phyloP scores from a whole-genome alignment of 768 basidiomycete species.

The Tylopilus balloui region DNA sequence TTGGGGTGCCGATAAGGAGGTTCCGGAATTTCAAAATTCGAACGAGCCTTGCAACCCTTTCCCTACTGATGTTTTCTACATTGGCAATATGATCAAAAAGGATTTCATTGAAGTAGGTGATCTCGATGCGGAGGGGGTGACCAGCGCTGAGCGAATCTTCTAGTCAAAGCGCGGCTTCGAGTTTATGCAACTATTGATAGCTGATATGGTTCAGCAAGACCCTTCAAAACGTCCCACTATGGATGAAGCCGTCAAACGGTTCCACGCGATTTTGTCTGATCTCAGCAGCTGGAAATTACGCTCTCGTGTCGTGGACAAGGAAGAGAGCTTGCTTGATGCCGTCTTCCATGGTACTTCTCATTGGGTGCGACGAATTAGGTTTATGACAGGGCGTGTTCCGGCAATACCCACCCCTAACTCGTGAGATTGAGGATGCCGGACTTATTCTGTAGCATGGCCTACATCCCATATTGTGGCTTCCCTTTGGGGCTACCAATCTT shows the following conservation, averaged over 20 bases:
- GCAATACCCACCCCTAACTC: not conserved
- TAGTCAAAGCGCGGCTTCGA: not conserved
- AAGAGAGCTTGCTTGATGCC: not conserved
- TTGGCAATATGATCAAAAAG: not conserved
- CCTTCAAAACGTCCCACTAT: constrained; percentile 14
- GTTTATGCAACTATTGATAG: constrained; percentile 33
- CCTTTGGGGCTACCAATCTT: too few relatives aligned
- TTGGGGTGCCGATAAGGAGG: not conserved
- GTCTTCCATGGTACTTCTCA: not conserved
- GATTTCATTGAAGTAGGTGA: not conserved
- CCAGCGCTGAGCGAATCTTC: too few relatives aligned
- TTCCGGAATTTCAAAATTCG: not conserved
- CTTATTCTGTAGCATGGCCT: too few relatives aligned
- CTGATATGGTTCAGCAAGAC: constrained; percentile 37
- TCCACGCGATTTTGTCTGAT: not conserved
- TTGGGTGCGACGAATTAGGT: not conserved
- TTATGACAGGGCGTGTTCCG: not conserved
- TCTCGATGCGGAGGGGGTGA: too few relatives aligned
- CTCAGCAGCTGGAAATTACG: not conserved
- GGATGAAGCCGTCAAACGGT: not conserved
- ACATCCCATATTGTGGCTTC: too few relatives aligned
- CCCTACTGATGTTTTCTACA: not conserved
- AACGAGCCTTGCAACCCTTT: not conserved
- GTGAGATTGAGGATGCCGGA: too few relatives aligned
- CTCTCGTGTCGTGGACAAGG: not conserved